A percentile compares a stretch with the other conserved stretches of the same genome.
Conservation (phyloP, 1,284 basidiomycete species). For the Kwoniella shivajii region DNA sequence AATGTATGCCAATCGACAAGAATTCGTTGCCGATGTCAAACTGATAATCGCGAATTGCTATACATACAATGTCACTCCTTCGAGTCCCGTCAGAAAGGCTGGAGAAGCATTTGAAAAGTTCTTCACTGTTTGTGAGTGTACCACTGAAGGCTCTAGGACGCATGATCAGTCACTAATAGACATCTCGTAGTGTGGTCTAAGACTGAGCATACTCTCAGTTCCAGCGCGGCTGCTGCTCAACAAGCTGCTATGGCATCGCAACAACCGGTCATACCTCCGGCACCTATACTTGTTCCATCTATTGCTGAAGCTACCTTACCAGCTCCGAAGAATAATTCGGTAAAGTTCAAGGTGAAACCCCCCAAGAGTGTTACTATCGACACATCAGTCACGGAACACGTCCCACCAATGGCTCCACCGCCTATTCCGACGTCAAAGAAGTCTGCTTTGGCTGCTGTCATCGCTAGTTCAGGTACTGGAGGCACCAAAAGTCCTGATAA, state of each 20-base stretch:
- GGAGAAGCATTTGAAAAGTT: slow-evolving; percentile 75
- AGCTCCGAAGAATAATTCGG: slow-evolving; percentile 2
- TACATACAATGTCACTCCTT: slow-evolving; percentile 71
- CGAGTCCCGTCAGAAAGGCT: slow-evolving; percentile 74
- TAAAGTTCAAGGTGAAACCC: slow-evolving; percentile 44
- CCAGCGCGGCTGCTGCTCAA: slow-evolving; percentile 11
- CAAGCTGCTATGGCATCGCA: slow-evolving; percentile 8
- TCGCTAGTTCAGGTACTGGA: not conserved
- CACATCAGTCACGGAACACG: slow-evolving; percentile 7
- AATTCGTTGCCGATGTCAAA: slow-evolving; percentile 82
- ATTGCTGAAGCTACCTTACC: slow-evolving; percentile 9
- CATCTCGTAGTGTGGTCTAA: slow-evolving; percentile 46
- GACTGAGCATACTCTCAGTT: slow-evolving; percentile 42
- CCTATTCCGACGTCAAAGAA: slow-evolving; percentile 32
- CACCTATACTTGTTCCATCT: slow-evolving; percentile 4
- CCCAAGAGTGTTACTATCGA: slow-evolving; percentile 34
- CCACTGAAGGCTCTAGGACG: too few species aligned
- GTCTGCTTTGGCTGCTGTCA: not conserved
- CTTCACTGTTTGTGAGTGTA: slow-evolving; percentile 77
- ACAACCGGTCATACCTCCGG: slow-evolving; percentile 42
- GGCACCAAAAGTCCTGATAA: slow-evolving; percentile 7
- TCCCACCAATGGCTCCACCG: slow-evolving; percentile 48
- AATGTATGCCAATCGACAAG: slow-evolving; percentile 75
- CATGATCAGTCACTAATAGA: too few species aligned
- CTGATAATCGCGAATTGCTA: slow-evolving; percentile 88